Evolutionary conservation across 2,329 filamentous ascomycete species (phyloP), one percentile per base, ranked within the genome.

Genomic region (Pseudogymnoascus sp.): DNA sequence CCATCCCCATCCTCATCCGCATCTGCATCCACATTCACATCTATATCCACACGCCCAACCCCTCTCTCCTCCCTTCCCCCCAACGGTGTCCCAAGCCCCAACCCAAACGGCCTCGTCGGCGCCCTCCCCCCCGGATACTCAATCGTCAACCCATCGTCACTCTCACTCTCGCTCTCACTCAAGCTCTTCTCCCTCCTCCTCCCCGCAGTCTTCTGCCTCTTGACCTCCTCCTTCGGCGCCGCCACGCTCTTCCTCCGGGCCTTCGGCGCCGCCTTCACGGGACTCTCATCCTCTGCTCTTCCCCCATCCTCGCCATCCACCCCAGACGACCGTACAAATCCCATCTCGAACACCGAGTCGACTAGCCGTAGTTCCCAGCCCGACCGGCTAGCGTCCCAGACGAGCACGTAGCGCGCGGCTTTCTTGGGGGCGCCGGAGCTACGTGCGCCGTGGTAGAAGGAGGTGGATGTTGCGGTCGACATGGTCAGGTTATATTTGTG

Each of bases 311-410:
- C 65, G 40, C 69, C 74, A 65, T 90, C 90, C 8, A 85, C 80
- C 71, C 90, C 87, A 70, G 88, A 82, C 60, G 85, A 82, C 59
- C 84, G 81, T 41, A 96, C 79, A 70, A 82, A 84, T 31, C 84
- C 82, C 88, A 96, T 93, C 71, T 91, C 88, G 76, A 96, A 89
- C 40, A 87, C 87, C n/a, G 87, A 89, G 72, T 91, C 85, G 62
- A 97, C 79, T 61, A 86, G 86, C 77, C 97, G 91, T 62, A 97
- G 82, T 28, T 95, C 86, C 68, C 95, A 95, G 63, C 83, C 88
- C 71, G 93, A 86, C 61, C 85, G 86, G 16, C 81, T 78, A 7
- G 88, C 81, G 74, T 96, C 90, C 72, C 93, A 95, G 64, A 93
- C 83, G 61, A 96, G 82, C 38, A 87, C 83, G 70, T 84, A 87